These are phyloP conservation scores for Exophiala oligosperma DNA, from an alignment of 2,329 filamentous ascomycete genomes.

Conservation along the genomic window DNA sequence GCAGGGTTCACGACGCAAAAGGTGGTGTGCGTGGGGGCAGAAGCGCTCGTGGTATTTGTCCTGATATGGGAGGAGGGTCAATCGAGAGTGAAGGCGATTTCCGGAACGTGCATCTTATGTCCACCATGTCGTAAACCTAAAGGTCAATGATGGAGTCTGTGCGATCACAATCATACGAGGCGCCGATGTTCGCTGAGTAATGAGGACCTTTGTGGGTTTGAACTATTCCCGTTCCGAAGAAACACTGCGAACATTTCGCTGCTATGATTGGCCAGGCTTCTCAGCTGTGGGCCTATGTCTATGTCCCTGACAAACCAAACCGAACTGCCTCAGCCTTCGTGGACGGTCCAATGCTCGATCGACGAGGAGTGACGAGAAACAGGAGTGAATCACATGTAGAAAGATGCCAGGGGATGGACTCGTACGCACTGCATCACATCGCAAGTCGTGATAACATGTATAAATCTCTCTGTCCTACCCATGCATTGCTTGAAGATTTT, in stretches of 20 bases:
- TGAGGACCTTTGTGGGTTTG: background rate
- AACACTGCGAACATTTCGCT: background rate
- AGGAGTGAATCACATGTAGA: background rate
- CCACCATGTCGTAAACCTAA: too few species aligned
- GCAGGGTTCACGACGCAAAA: background rate
- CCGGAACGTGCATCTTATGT: too few species aligned
- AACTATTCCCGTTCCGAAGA: background rate
- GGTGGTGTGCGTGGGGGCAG: background rate
- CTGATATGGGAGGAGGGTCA: background rate
- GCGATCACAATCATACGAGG: background rate
- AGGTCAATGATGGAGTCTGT: background rate
- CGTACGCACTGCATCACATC: too few species aligned
- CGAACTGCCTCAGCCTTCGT: background rate
- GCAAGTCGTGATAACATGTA: too few species aligned
- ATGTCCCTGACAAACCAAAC: background rate
- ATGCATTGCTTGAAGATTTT: too few species aligned
- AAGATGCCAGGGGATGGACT: too few species aligned
- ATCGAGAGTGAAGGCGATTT: too few species aligned
- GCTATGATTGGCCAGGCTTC: conserved; percentile 1
- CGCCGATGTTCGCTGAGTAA: background rate
- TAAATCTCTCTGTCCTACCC: too few species aligned
- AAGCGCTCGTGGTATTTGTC: background rate
- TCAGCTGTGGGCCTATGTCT: background rate
- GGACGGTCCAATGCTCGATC: background rate
- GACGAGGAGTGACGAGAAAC: background rate